Conservation (phyloP, 192 early-diverging fungal genomes). For the Piromyces sp. region DNA sequence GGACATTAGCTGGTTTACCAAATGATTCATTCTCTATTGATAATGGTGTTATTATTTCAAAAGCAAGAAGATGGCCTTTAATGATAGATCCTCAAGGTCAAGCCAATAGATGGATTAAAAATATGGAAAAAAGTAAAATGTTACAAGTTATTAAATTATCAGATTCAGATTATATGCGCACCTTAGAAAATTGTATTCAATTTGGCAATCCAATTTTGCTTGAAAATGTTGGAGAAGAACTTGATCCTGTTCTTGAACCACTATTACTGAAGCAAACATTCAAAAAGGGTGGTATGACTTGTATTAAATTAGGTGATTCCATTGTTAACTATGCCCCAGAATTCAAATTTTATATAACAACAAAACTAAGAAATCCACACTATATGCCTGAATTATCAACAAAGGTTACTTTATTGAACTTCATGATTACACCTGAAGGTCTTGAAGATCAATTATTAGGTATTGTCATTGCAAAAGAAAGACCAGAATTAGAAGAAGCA, state of each 20-base stretch:
- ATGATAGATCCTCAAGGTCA: conserved; percentile 47
- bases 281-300: conserved; percentile 41
- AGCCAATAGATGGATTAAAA: conserved; percentile 42
- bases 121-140: conserved; percentile 33
- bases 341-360: conserved; percentile 42
- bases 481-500: conserved; percentile 42
- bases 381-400: conserved; percentile 42
- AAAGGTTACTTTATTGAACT: conserved; percentile 38
- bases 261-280: conserved; percentile 41
- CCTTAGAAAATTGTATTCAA: conserved; percentile 38
- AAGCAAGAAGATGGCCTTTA: conserved; percentile 36
- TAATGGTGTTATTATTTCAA: conserved; percentile 36
- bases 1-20: conserved; percentile 33
- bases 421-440: conserved; percentile 47
- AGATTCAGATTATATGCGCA: conserved; percentile 34
- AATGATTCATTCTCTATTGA: conserved; percentile 44
- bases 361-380: conserved; percentile 38
- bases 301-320: conserved; percentile 34
- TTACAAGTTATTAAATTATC: conserved; percentile 35
- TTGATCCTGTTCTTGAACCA: conserved; percentile 41
- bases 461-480: conserved; percentile 43
- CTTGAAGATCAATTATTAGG: conserved; percentile 42
- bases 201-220: conserved; percentile 41
- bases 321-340: conserved; percentile 42
- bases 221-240: conserved; percentile 35